Evolutionary conservation across 179 eudicot species (phyloP).

Genomic region (Amaranthus tricolor): DNA sequence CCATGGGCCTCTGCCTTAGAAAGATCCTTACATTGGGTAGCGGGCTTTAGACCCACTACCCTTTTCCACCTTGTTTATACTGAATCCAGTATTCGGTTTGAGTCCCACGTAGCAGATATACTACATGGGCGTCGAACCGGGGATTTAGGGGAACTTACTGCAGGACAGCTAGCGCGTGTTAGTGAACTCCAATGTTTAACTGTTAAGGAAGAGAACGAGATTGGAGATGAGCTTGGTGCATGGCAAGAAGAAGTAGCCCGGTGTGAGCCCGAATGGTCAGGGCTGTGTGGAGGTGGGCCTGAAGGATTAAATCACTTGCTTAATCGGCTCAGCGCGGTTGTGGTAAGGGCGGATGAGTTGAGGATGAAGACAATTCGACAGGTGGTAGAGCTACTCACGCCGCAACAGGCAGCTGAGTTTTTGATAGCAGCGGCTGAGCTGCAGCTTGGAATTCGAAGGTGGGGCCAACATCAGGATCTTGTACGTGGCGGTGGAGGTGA

Average conservation of each 20-base stretch:
- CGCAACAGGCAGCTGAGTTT: slow-evolving; percentile 71
- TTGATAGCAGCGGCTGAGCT: slow-evolving; percentile 61
- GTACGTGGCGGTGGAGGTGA: slow-evolving; percentile 20
- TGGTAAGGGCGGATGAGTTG: slow-evolving; percentile 58
- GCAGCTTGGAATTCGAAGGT: slow-evolving; percentile 55
- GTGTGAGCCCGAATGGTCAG: slow-evolving; percentile 40
- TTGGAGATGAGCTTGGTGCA: slow-evolving; percentile 50
- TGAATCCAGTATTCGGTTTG: slow-evolving; percentile 59
- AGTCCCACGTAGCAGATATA: slow-evolving; percentile 51
- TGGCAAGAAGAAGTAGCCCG: slow-evolving; percentile 69
- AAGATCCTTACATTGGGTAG: slow-evolving; percentile 67
- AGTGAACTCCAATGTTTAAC: slow-evolving; percentile 78
- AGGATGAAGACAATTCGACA: slow-evolving; percentile 49
- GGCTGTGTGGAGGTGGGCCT: slow-evolving; percentile 26
- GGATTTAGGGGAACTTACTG: slow-evolving; percentile 64
- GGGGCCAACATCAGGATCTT: slow-evolving; percentile 63
- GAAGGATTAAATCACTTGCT: slow-evolving; percentile 32
- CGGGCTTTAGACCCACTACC: slow-evolving; percentile 86
- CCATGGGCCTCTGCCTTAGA: slow-evolving; percentile 69
- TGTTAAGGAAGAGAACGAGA: slow-evolving; percentile 59
- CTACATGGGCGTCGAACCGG: slow-evolving; percentile 54
- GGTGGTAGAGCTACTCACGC: slow-evolving; percentile 65
- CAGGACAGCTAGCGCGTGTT: slow-evolving; percentile 59
- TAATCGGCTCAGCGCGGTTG: slow-evolving; percentile 38
- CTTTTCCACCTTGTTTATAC: slow-evolving; percentile 76